Percentiles rank a stretch among this genome's conserved stretches.
phyloP scores from a whole-genome alignment of 257 asterid species.

The Solanum medicagineum region DNA sequence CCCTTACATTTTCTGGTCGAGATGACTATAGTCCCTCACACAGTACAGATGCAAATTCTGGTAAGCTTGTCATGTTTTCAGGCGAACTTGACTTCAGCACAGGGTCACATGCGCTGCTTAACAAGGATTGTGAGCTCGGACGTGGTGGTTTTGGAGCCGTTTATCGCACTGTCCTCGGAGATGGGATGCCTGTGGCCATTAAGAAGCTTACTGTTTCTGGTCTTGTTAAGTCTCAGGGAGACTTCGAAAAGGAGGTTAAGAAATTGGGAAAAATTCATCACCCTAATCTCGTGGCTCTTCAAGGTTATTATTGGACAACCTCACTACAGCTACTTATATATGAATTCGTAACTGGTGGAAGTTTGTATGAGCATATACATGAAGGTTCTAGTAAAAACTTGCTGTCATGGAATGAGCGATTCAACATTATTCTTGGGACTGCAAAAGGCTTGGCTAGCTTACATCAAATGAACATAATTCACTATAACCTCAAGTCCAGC shows the following conservation, averaged over 20 bases:
- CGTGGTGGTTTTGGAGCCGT: conserved; percentile 93
- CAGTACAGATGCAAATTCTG: conserved; percentile 54
- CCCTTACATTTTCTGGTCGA: conserved; percentile 55
- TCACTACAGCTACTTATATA: conserved; percentile 61
- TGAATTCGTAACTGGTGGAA: conserved; percentile 47
- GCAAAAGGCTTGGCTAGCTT: conserved; percentile 51
- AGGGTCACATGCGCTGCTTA: conserved; percentile 74
- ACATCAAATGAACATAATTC: conserved; percentile 44
- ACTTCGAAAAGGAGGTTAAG: conserved; percentile 61
- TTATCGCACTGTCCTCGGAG: conserved; percentile 56
- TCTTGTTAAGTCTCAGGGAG: conserved; percentile 69
- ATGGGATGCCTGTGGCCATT: conserved; percentile 71
- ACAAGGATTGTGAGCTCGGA: conserved; percentile 85
- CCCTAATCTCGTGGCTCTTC: conserved; percentile 38
- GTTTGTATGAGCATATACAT: conserved; percentile 44
- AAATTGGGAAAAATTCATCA: conserved; percentile 40
- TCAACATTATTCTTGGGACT: conserved; percentile 42
- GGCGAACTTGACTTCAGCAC: conserved; percentile 64
- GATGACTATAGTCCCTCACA: conserved; percentile 57
- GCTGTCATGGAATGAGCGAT: conserved; percentile 50
- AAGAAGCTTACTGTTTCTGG: conserved; percentile 77
- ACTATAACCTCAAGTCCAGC: conserved; percentile 61
- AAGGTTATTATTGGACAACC: conserved; percentile 70
- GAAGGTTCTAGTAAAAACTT: conserved; percentile 26
- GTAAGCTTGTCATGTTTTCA: conserved; percentile 83